Percentiles rank a stretch among this genome's conserved stretches.
phyloP scores from a whole-genome alignment of 495 filamentous ascomycete genomes.

The Mytilinidion resinicola region DNA sequence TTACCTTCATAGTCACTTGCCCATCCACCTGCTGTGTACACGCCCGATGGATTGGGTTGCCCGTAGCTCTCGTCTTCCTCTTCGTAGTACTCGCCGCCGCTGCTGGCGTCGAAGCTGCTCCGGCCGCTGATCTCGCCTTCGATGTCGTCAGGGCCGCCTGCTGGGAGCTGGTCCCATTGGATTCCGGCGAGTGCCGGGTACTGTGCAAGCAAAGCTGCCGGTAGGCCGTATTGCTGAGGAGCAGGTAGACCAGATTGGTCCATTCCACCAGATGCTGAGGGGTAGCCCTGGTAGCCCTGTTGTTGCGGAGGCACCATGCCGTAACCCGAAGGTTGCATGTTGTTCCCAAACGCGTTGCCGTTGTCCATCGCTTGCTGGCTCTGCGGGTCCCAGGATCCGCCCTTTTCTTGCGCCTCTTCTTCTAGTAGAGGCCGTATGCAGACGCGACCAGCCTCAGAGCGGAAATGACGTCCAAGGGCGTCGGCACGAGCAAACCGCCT shows the following conservation, averaged over 20 bases:
- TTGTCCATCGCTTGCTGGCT: constrained; percentile 22
- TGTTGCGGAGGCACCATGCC: constrained; percentile 11
- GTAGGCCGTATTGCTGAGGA: constrained; percentile 43
- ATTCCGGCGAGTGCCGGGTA: constrained; percentile 83
- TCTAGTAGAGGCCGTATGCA: constrained; percentile 95
- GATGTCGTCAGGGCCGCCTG: constrained; percentile 40
- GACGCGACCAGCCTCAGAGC: constrained; percentile 87
- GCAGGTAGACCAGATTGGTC: constrained; percentile 5
- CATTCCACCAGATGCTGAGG: constrained; percentile 10
- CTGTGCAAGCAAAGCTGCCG: constrained; percentile 80
- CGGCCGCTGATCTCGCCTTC: constrained; percentile 71
- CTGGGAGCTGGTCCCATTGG: constrained; percentile 56
- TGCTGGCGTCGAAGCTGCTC: constrained; percentile 86
- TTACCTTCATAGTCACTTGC: constrained; percentile 26
- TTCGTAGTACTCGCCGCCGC: constrained; percentile 51
- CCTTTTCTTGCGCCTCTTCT: constrained; percentile 61
- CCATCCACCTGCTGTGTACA: constrained; percentile 17
- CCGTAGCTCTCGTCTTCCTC: constrained; percentile 52
- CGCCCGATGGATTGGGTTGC: constrained; percentile 1
- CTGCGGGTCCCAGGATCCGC: constrained; percentile 18
- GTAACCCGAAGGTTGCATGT: constrained; percentile 9
- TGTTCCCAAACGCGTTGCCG: constrained; percentile 10
- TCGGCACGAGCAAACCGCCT: constrained; percentile 92
- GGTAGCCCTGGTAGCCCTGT: constrained; percentile 16
- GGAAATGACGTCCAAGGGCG: constrained; percentile 92